Evolutionary conservation across 345 rosid species (phyloP).

Genomic region (Chamaenerion angustifolium): DNA sequence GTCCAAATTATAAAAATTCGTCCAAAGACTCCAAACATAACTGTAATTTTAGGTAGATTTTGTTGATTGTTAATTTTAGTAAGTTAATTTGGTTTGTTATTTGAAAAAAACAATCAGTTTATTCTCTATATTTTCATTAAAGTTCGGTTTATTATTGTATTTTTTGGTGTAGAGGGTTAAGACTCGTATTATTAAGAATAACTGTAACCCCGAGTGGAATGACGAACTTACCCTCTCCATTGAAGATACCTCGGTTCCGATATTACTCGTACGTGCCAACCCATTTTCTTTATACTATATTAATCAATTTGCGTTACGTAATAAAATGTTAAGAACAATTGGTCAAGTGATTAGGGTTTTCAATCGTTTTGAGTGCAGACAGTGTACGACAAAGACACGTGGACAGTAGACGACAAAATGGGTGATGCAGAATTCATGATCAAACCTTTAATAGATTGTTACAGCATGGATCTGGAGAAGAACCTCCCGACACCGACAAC

Average conservation of each 20-base stretch:
- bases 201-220: conserved; percentile 80
- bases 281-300: no score
- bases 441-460: conserved; percentile 36
- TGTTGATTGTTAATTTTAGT: no score
- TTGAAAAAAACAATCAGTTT: no score
- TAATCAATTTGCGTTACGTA: no score
- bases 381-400: conserved; percentile 67
- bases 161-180: conserved; percentile 36
- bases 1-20: no score
- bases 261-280: conserved; percentile 37
- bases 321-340: no score
- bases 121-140: no score
- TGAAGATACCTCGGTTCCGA: conserved; percentile 21
- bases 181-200: conserved; percentile 43
- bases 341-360: no score
- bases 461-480: conserved; percentile 22
- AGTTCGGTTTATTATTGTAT: background rate
- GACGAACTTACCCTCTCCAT: conserved; percentile 63
- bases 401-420: conserved; percentile 60
- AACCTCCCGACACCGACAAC: conserved; percentile 40
- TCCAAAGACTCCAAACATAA: no score
- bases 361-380: no score
- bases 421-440: conserved; percentile 66
- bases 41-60: no score
- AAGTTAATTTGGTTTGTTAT: no score